These are phyloP conservation scores for Periconia sp. DNA, from an alignment of 2,329 filamentous ascomycete genomes.

Conservation along the genomic window DNA sequence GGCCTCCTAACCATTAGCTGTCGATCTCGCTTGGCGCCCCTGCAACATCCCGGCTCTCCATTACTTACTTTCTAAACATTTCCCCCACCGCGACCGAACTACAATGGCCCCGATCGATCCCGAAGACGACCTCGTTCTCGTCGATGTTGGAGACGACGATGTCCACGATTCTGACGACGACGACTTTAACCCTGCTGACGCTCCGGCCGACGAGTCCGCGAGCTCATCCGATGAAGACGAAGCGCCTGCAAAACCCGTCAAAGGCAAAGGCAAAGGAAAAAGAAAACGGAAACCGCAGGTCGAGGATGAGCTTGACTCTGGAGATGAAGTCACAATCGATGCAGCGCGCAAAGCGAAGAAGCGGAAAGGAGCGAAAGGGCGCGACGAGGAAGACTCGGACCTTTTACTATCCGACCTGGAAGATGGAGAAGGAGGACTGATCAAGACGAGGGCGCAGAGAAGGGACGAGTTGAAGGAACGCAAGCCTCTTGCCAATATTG, in stretches of 20 bases:
- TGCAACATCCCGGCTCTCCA: not conserved
- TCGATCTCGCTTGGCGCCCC: conserved; percentile 16
- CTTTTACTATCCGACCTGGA: conserved; percentile 41
- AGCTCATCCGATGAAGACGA: conserved; percentile 49
- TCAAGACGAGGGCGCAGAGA: conserved; percentile 73
- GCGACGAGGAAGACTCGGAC: conserved; percentile 20
- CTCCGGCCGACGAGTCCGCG: conserved; percentile 49
- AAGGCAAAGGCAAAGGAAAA: conserved; percentile 21
- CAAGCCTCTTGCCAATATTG: conserved; percentile 54
- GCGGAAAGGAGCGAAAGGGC: conserved; percentile 17
- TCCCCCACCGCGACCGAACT: not conserved
- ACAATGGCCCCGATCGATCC: conserved; percentile 31
- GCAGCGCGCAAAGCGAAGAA: conserved; percentile 54
- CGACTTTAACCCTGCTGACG: conserved; percentile 73
- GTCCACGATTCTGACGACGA: conserved; percentile 65
- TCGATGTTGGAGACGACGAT: conserved; percentile 41
- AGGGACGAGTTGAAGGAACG: conserved; percentile 63
- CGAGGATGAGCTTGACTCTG: conserved; percentile 52
- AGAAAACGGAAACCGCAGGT: conserved; percentile 37
- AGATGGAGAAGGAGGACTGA: conserved; percentile 59
- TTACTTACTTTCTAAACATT: not conserved
- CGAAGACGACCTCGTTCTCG: conserved; percentile 28
- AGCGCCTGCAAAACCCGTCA: conserved; percentile 6
- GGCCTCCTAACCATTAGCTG: conserved; percentile 9
- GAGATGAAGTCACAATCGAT: conserved; percentile 70